Base-by-base conservation (phyloP, 345 rosid species). In the Camelina sativa region DNA sequence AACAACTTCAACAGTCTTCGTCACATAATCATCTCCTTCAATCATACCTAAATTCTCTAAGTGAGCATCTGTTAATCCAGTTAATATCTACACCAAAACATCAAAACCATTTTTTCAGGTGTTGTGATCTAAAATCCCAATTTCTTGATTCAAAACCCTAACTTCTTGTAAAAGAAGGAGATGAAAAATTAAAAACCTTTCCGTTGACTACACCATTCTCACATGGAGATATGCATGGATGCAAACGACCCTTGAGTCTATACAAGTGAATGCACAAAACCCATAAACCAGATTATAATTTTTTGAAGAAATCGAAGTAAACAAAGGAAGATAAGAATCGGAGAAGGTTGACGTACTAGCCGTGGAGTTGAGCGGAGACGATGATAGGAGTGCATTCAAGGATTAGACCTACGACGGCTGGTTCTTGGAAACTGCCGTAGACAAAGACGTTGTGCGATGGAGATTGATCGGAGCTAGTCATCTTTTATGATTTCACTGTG, bases 351-450 rank as follows among this genome's bases (percentile, higher is more conserved):
- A 68, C 85, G 2, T 61, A 91, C 98, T 68, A 83, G 91, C 82
- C 83, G 23, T 73, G 72, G 75, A 94, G 96, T 75, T 81, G 53
- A 46, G 98, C 96, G 0, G 88, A 43, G 78, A 89, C 62, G 22
- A 76, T 72, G 34, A 61, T 79, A 6, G 97, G 97, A 79, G 79
- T 41, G 16, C 92, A 88, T 7, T 88, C 86, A 55, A 90, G 77
- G 16, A 95, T 89, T 57, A 84, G 85, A 11, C 72, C 55, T 15
- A 89, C 96, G 25, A 90, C 87, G 62, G 89, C 84, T 78, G 90
- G 96, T 8, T 88, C 91, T 2, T 86, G 75, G 16, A 92, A 91
- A 82, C 92, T 90, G 5, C 98, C 98, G 38, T 92, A 95, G 4
- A 95, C 98, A 82, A 95, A 90, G 46, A 95, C 96, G 60, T 66